These are phyloP conservation scores for Lablab purpureus DNA, from an alignment of 306 rosid species.

Conservation along the genomic window DNA sequence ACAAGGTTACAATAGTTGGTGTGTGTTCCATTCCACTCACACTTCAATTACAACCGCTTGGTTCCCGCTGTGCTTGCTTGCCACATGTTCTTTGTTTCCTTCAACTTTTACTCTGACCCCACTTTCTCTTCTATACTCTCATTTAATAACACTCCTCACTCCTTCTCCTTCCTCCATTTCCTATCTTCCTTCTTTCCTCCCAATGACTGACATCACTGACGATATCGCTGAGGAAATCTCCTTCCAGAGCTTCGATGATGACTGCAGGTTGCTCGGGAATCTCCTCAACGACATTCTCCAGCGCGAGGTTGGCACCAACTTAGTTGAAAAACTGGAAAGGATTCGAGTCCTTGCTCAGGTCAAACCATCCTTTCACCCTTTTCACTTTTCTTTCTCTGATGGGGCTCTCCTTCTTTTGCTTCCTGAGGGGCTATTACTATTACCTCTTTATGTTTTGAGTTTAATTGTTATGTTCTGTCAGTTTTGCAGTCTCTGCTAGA, in stretches of 20 bases:
- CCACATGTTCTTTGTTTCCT: constrained; percentile 50
- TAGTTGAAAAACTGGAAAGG: constrained; percentile 76
- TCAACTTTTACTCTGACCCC: constrained; percentile 10
- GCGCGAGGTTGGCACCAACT: constrained; percentile 69
- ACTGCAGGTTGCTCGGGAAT: constrained; percentile 79
- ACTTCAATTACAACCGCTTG: neutral
- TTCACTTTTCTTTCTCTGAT: neutral
- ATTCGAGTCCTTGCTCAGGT: constrained; percentile 89
- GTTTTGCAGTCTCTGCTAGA: neutral
- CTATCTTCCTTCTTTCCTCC: neutral
- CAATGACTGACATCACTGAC: constrained; percentile 93
- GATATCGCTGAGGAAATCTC: constrained; percentile 95
- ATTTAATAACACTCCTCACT: neutral
- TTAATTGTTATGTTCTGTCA: neutral
- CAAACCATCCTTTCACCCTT: neutral
- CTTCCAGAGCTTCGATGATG: constrained; percentile 89
- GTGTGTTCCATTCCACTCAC: neutral
- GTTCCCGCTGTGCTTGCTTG: constrained; percentile 28
- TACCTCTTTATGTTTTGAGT: neutral
- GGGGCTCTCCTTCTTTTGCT: neutral
- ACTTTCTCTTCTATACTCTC: neutral
- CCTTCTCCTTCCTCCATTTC: neutral
- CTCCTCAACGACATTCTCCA: constrained; percentile 85
- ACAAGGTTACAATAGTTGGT: neutral
- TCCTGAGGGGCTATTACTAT: neutral